Evolutionary conservation across 2,329 filamentous ascomycete species (phyloP).

Genomic region (Onygena corvina): DNA sequence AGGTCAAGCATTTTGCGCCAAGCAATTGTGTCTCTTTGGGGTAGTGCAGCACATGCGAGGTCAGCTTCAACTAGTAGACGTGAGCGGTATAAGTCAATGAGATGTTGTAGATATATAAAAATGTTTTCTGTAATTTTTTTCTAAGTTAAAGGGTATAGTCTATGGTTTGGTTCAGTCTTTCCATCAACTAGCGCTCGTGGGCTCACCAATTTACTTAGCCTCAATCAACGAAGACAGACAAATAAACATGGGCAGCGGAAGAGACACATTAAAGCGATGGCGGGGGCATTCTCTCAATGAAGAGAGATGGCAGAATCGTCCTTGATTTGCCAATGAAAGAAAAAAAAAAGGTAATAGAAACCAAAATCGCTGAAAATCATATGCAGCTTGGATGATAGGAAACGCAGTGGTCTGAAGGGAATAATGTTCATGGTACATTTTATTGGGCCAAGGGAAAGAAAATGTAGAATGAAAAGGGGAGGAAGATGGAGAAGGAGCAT

Average conservation of each 20-base stretch:
- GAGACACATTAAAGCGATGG: neutral
- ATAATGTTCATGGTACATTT: slow-evolving; percentile 1
- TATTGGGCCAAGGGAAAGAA: neutral
- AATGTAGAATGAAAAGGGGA: neutral
- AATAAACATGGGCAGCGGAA: neutral
- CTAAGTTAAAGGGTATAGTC: slow-evolving; percentile 1
- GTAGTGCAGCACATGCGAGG: no score
- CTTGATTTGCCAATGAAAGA: neutral
- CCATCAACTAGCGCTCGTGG: neutral
- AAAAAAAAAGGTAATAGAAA: neutral
- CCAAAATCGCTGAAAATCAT: neutral
- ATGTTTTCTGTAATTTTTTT: neutral
- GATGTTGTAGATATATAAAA: neutral
- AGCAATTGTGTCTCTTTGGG: no score
- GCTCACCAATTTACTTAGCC: neutral
- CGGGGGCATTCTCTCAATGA: neutral
- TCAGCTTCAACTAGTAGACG: no score
- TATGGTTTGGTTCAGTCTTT: neutral
- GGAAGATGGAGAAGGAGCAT: neutral
- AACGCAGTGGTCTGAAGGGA: neutral
- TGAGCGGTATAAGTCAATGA: no score
- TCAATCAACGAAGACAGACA: neutral
- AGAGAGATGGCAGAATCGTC: slow-evolving; percentile 2
- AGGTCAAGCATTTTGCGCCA: no score
- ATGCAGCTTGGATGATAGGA: neutral